Evolutionary conservation across 139 green algal species (phyloP).

Genomic region (Bryopsis sp.): DNA sequence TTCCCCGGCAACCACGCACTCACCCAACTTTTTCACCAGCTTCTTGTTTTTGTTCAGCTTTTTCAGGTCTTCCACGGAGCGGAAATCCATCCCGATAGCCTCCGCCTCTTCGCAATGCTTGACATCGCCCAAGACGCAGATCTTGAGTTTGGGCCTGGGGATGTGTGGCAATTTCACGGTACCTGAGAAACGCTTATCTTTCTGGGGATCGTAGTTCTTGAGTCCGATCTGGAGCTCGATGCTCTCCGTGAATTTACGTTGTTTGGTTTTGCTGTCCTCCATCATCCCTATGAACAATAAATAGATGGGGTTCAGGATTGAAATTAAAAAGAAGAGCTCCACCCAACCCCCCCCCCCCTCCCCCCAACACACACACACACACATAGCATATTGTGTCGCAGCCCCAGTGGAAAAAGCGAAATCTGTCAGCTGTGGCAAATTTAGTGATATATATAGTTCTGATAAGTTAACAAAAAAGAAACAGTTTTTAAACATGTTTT

Average conservation of each 20-base stretch:
- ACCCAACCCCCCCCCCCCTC: too few relatives aligned
- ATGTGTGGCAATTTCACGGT: constrained; percentile 94
- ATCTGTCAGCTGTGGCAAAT: too few relatives aligned
- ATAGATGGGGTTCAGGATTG: too few relatives aligned
- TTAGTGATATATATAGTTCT: too few relatives aligned
- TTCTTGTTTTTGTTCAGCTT: constrained; percentile 99
- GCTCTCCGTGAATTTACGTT: constrained; percentile 96
- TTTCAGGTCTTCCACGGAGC: constrained; percentile 57
- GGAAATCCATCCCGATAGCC: constrained; percentile 35
- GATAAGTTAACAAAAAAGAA: too few relatives aligned
- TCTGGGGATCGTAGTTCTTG: constrained; percentile 99
- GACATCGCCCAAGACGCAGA: constrained; percentile 96
- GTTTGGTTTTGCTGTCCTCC: constrained; percentile 75
- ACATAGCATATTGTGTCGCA: too few relatives aligned
- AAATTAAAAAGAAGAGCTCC: too few relatives aligned
- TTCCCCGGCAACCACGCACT: too few relatives aligned
- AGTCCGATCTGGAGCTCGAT: constrained; percentile 98
- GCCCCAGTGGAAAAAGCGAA: too few relatives aligned
- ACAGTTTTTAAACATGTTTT: too few relatives aligned
- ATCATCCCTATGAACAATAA: constrained; percentile 58
- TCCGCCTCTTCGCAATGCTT: constrained; percentile 90
- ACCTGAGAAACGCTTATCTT: constrained; percentile 99
- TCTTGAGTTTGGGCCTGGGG: constrained; percentile 85
- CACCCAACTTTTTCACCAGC: constrained; percentile 97
- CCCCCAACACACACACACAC: too few relatives aligned